Conservation (phyloP, 257 asterid genomes). For the Petunia axillaris region DNA sequence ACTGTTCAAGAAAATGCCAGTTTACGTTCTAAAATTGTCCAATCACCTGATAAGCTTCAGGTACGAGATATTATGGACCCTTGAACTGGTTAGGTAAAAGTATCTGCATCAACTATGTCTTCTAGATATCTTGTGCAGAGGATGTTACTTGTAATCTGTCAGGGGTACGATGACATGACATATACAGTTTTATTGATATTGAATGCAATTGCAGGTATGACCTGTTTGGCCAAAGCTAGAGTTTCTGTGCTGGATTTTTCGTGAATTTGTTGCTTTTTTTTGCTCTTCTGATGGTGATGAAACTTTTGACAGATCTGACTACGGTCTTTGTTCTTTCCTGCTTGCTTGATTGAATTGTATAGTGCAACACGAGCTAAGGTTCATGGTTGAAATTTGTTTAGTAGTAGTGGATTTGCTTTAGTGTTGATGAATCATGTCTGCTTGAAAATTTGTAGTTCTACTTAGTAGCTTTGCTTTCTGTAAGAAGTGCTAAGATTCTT, state of each 20-base stretch:
- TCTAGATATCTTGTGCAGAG: neutral
- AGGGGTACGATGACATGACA: constrained; percentile 12
- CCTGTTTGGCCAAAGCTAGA: neutral
- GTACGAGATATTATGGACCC: constrained; percentile 37
- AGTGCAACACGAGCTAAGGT: neutral
- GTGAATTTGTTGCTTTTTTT: neutral
- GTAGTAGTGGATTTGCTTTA: neutral
- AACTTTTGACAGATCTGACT: neutral
- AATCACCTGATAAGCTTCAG: constrained; percentile 98
- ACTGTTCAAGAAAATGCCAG: constrained; percentile 84
- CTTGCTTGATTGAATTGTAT: neutral
- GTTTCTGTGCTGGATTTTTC: neutral
- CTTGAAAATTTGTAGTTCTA: neutral
- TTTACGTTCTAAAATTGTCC: constrained; percentile 85
- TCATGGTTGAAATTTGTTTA: neutral
- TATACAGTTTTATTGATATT: neutral
- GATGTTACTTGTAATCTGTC: constrained; percentile 1
- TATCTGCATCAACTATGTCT: neutral
- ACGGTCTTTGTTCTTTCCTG: neutral
- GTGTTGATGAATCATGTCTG: neutral
- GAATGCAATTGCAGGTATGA: neutral
- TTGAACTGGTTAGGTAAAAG: neutral
- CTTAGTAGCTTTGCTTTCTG: neutral
- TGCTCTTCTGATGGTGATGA: no score
- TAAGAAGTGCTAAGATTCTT: neutral